A percentile compares a stretch with the other conserved stretches of the same genome.
These are phyloP conservation scores for Cutaneotrichosporon mucoides DNA, from an alignment of 1,284 basidiomycete species.

Conservation along the genomic window DNA sequence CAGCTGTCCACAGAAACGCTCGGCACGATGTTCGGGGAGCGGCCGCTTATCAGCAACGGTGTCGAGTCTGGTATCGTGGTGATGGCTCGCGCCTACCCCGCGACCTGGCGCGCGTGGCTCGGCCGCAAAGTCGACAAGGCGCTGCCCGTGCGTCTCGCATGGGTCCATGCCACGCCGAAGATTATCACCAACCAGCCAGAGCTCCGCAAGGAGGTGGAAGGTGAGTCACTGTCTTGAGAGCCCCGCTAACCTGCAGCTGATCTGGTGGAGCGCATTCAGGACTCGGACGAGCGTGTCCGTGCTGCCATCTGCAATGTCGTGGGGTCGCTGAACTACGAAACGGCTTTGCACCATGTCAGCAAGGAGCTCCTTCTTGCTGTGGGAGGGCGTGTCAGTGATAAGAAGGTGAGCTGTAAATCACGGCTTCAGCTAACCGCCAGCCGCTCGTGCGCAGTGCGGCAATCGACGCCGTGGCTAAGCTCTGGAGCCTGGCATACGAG, in stretches of 20 bases:
- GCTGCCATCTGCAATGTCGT: constrained; percentile 78
- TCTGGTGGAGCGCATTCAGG: constrained; percentile 65
- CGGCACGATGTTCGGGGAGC: constrained; percentile 82
- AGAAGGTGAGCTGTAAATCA: constrained; percentile 59
- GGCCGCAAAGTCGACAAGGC: constrained; percentile 74
- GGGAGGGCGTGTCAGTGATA: constrained; percentile 73
- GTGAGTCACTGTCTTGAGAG: constrained; percentile 46
- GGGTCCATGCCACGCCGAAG: constrained; percentile 67
- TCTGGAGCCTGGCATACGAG: constrained; percentile 73
- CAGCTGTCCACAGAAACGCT: constrained; percentile 75
- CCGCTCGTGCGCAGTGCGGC: constrained; percentile 76
- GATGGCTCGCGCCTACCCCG: constrained; percentile 72
- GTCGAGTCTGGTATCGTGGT: constrained; percentile 55
- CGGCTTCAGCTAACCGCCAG: constrained; percentile 51
- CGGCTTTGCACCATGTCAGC: constrained; percentile 74
- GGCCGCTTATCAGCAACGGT: constrained; percentile 56
- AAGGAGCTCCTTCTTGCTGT: constrained; percentile 62
- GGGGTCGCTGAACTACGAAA: constrained; percentile 83
- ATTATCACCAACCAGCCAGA: constrained; percentile 66
- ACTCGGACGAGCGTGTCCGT: constrained; percentile 89
- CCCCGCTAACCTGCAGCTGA: constrained; percentile 53
- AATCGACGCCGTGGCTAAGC: constrained; percentile 66
- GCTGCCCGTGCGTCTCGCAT: constrained; percentile 66
- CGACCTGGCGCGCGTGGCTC: constrained; percentile 83
- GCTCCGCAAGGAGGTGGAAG: constrained; percentile 65